These are phyloP conservation scores for Perkinsus chesapeaki DNA, from an alignment of 169 alveolate genomes.

Conservation along the genomic window DNA sequence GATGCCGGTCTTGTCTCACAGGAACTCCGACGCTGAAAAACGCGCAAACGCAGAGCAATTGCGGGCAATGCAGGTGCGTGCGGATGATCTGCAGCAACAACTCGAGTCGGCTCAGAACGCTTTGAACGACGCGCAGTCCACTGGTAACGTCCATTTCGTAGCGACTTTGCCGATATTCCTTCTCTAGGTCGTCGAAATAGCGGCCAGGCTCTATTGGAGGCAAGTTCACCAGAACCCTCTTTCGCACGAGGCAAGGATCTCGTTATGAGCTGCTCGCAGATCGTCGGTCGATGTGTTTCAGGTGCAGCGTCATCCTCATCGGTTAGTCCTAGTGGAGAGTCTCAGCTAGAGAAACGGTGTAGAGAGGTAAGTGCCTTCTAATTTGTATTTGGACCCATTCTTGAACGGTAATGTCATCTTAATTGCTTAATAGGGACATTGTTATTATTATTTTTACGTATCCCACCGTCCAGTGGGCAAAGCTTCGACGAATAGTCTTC, in stretches of 20 bases:
- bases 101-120: not conserved
- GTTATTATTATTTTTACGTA: too few relatives aligned
- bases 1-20: too few relatives aligned
- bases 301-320: not conserved
- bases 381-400: too few relatives aligned
- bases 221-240: not conserved
- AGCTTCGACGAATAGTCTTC: too few relatives aligned
- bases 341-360: not conserved
- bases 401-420: too few relatives aligned
- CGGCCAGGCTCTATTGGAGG: not conserved
- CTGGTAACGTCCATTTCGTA: not conserved
- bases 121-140: not conserved
- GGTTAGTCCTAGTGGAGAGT: not conserved
- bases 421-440: too few relatives aligned
- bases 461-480: too few relatives aligned
- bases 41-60: not conserved
- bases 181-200: not conserved
- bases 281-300: not conserved
- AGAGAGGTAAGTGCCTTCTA: not conserved
- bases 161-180: not conserved
- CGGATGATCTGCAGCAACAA: not conserved
- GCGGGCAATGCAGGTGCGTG: not conserved
- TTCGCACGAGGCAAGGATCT: not conserved
- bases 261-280: not conserved
- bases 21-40: not conserved